Evolutionary conservation across 75 land plant genomes (phyloP).

Genomic region (Isoetes taiwanensis): DNA sequence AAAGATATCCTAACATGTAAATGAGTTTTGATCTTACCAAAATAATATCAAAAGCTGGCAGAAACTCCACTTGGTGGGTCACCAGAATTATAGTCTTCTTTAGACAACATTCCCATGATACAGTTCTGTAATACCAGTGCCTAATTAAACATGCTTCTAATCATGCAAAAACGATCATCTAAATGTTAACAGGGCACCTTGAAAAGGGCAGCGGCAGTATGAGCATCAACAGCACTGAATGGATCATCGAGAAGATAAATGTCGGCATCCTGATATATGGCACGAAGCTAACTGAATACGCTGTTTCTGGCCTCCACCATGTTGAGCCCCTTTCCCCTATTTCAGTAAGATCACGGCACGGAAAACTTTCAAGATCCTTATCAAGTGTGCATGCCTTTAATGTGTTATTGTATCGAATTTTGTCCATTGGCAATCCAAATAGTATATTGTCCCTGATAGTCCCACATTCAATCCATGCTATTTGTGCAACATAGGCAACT

Average conservation of each 20-base stretch:
- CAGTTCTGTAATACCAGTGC: constrained; percentile 44
- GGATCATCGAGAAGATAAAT: constrained; percentile 78
- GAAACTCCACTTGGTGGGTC: constrained; percentile 92
- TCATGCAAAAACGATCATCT: not conserved
- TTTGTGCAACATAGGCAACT: constrained; percentile 69
- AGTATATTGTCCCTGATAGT: constrained; percentile 69
- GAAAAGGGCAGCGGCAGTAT: constrained; percentile 56
- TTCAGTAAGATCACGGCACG: constrained; percentile 59
- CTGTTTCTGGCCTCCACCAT: constrained; percentile 87
- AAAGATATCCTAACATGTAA: not conserved
- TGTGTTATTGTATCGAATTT: constrained; percentile 26
- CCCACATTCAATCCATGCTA: constrained; percentile 75
- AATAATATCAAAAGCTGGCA: constrained; percentile 39
- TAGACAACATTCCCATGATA: constrained; percentile 41
- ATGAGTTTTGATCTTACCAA: constrained; percentile 29
- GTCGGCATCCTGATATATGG: constrained; percentile 68
- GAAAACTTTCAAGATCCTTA: constrained; percentile 47
- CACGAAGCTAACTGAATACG: constrained; percentile 77
- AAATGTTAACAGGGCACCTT: constrained; percentile 33
- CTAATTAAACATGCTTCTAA: not conserved
- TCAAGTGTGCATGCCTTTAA: constrained; percentile 56
- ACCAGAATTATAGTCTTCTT: constrained; percentile 75
- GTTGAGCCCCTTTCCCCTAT: constrained; percentile 79
- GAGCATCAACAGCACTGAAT: constrained; percentile 93
- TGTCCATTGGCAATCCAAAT: constrained; percentile 45